Evolutionary conservation across 768 basidiomycete genomes (phyloP), one percentile per base, ranked within the genome.

Genomic region (Tricholoma matsutake): DNA sequence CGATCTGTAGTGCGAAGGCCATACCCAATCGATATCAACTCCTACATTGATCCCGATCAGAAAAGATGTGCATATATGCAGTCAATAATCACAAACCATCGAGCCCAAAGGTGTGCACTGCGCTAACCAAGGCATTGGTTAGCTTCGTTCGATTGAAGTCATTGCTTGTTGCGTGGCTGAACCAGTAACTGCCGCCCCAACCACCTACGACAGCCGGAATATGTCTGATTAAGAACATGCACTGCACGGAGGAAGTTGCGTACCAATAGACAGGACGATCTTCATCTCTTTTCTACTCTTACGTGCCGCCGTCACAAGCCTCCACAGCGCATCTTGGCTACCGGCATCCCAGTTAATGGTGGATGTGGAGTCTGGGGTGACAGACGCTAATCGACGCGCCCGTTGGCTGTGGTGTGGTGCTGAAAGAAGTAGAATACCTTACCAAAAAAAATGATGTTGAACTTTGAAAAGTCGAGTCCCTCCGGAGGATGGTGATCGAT

Each of bases 171-270:
- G 86, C 82, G 60, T 84, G 77, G 39, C 87, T 88, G 72, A 88
- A 93, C 73, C 81, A 87, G 41, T 76, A 69, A 64, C 81, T 80
- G 45, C 89, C 90, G 16, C 79, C 83, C 91, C 90, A 91, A 2
- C 90, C 89, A 63, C 83, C 82, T 22, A 68, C 4, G n/a, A 49
- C 31, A 52, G 39, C 18, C 41, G 56, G 2, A 32, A 9, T 35
- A 71, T 45, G 71, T 39, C 37, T 70, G 69, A 39, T 39, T 39
- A 16, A 39, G 5, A 39, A 39, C 14, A 37, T 37, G 10, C 14
- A 25, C 14, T 13, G 37, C 13, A 39, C 4, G 4, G 5, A 14
- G 37, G 4, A 39, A 39, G 37, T 39, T 6, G 79, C 64, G 71
- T 78, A 76, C 88, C 89, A 61, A 91, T 81, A 34, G 86, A 84